Conservation (phyloP, 768 basidiomycete genomes). For the Amyloporia xantha region DNA sequence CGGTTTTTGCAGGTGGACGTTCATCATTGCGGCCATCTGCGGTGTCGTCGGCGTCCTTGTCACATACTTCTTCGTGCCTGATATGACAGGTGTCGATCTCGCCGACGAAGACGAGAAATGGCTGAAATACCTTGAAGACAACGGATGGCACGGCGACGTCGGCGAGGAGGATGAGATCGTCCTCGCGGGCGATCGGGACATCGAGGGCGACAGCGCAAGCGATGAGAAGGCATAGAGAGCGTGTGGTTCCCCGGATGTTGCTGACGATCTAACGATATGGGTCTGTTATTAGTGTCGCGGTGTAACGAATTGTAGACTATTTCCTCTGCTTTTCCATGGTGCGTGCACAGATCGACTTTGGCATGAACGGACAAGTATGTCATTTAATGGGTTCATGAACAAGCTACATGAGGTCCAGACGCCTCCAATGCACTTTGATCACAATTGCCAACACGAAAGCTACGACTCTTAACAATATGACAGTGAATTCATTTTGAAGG, state of each 20-base stretch:
- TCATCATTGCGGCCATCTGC: slow-evolving; percentile 62
- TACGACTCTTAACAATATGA: background rate
- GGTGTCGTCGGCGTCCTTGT: slow-evolving; percentile 56
- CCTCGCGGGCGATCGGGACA: background rate
- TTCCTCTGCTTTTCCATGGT: background rate
- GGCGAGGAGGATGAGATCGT: slow-evolving; percentile 40
- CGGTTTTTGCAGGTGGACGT: slow-evolving; percentile 44
- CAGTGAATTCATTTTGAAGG: background rate
- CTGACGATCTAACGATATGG: too few relatives aligned
- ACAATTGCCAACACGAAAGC: background rate
- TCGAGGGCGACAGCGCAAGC: background rate
- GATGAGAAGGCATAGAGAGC: slow-evolving; percentile 1
- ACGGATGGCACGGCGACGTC: slow-evolving; percentile 63
- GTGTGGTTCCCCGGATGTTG: too few relatives aligned
- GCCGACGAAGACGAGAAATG: slow-evolving; percentile 61
- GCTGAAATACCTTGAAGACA: slow-evolving; percentile 48
- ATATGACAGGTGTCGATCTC: slow-evolving; percentile 61
- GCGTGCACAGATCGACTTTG: background rate
- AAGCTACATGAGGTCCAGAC: too few relatives aligned
- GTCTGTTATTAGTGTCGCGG: too few relatives aligned
- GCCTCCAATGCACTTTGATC: too few relatives aligned
- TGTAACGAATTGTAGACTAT: background rate
- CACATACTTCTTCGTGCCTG: slow-evolving; percentile 63
- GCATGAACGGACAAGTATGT: background rate
- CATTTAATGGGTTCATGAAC: background rate